Conservation (phyloP, 1,139 yeast species). For the Candida sanyaensis region DNA sequence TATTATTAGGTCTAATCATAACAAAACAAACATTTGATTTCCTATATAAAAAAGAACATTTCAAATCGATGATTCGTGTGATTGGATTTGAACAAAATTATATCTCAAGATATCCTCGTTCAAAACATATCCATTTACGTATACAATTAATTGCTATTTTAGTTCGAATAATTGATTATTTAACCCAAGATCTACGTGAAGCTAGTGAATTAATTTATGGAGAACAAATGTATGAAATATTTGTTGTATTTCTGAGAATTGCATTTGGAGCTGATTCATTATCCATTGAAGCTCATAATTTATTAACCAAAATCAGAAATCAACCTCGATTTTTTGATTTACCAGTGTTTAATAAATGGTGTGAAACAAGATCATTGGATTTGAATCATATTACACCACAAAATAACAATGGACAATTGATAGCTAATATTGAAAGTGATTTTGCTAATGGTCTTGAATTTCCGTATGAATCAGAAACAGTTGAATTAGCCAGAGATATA, state of each 20-base stretch:
- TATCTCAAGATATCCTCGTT: conserved; percentile 50
- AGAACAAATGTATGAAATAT: conserved; percentile 48
- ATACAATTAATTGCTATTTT: conserved; percentile 44
- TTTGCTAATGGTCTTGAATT: conserved; percentile 61
- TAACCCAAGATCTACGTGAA: conserved; percentile 30
- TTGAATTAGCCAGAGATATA: conserved; percentile 71
- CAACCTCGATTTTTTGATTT: conserved; percentile 19
- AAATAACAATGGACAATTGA: conserved; percentile 13
- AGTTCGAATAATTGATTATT: conserved; percentile 33
- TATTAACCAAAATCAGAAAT: conserved; percentile 31
- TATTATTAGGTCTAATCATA: conserved; percentile 46
- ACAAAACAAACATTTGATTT: conserved; percentile 30
- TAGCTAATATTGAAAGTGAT: conserved; percentile 40
- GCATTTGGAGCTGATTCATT: conserved; percentile 54
- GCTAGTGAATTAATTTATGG: conserved; percentile 37
- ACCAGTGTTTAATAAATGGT: conserved; percentile 41
- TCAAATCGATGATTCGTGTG: conserved; percentile 46
- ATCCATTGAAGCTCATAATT: conserved; percentile 33
- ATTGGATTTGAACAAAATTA: conserved; percentile 55
- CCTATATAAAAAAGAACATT: conserved; percentile 36
- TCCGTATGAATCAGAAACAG: conserved; percentile 61
- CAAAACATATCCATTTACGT: conserved; percentile 39
- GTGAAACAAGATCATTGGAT: conserved; percentile 45
- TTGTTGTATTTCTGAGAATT: conserved; percentile 56
- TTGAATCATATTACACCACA: conserved; percentile 30